Evolutionary conservation across 257 asterid species (phyloP).

Genomic region (Cordia subcordata): DNA sequence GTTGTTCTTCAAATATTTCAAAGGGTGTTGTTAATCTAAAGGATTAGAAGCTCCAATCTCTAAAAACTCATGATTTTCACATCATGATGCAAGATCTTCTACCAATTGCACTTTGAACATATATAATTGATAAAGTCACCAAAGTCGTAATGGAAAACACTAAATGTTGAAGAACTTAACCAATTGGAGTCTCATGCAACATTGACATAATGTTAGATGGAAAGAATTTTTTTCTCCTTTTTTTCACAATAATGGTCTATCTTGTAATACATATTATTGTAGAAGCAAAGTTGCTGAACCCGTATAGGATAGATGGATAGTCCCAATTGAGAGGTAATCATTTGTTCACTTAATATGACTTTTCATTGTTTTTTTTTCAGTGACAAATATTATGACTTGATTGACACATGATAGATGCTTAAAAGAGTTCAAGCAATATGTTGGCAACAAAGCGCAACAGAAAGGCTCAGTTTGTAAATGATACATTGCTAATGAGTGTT

Average conservation of each 20-base stretch:
- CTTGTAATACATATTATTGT: background rate
- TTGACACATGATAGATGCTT: conserved; percentile 3
- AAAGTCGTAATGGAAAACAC: background rate
- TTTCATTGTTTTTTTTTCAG: no score
- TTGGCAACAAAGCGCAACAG: background rate
- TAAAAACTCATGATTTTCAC: background rate
- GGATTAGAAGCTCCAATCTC: no score
- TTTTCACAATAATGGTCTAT: background rate
- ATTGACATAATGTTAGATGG: background rate
- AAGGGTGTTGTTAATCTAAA: background rate
- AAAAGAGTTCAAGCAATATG: conserved; percentile 4
- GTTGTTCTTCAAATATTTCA: background rate
- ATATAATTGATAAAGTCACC: background rate
- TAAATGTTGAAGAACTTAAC: background rate
- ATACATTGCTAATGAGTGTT: conserved; percentile 8
- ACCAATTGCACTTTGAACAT: background rate
- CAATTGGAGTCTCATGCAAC: background rate
- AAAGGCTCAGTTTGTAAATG: conserved; percentile 9
- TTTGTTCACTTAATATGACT: no score
- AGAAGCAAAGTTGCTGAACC: background rate
- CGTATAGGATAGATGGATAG: background rate
- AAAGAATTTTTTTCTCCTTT: background rate
- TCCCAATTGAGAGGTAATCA: no score
- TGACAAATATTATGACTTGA: no score
- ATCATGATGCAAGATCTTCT: background rate